Percentiles rank a stretch among this genome's conserved stretches.
These are phyloP conservation scores for Nemania bipapillata DNA, from an alignment of 2,329 filamentous ascomycete genomes.

Conservation along the genomic window DNA sequence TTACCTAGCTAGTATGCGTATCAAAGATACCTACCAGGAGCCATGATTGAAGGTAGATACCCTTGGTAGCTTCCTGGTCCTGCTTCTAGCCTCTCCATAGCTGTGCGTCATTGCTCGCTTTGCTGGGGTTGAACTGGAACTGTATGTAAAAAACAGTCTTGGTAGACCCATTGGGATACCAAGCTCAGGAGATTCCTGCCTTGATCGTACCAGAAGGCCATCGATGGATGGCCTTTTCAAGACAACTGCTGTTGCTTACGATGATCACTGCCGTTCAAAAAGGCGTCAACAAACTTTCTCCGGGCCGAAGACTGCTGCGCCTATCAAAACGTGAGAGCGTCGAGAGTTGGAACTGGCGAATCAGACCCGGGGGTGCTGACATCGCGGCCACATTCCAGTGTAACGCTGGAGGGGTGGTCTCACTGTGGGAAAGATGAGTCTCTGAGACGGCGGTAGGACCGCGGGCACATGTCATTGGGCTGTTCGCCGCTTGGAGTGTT, in stretches of 20 bases:
- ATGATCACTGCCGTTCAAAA: conserved; percentile 19
- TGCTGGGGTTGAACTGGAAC: conserved; percentile 10
- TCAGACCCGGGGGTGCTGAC: conserved; percentile 29
- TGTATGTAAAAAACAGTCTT: conserved; percentile 9
- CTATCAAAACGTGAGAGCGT: conserved; percentile 22
- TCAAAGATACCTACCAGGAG: not conserved
- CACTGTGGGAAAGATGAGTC: conserved; percentile 29
- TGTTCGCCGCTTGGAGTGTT: conserved; percentile 28
- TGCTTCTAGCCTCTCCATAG: not conserved
- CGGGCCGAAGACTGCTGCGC: conserved; percentile 34
- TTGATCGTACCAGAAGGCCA: conserved; percentile 14
- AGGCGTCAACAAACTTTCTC: conserved; percentile 22
- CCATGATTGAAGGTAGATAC: not conserved
- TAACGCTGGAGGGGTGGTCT: conserved; percentile 32
- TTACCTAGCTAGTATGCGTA: not conserved
- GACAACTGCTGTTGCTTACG: not conserved
- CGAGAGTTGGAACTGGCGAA: conserved; percentile 33
- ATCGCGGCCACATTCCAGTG: conserved; percentile 37
- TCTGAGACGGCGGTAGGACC: conserved; percentile 14
- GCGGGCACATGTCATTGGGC: conserved; percentile 28
- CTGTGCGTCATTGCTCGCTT: conserved; percentile 26
- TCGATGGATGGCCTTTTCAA: conserved; percentile 7
- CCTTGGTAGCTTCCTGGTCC: not conserved
- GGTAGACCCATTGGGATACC: conserved; percentile 10
- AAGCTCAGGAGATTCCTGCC: conserved; percentile 10